Evolutionary conservation across 108 stramenopile genomes (phyloP), one percentile per base, ranked within the genome.

Genomic region (Fistulifera solaris): DNA sequence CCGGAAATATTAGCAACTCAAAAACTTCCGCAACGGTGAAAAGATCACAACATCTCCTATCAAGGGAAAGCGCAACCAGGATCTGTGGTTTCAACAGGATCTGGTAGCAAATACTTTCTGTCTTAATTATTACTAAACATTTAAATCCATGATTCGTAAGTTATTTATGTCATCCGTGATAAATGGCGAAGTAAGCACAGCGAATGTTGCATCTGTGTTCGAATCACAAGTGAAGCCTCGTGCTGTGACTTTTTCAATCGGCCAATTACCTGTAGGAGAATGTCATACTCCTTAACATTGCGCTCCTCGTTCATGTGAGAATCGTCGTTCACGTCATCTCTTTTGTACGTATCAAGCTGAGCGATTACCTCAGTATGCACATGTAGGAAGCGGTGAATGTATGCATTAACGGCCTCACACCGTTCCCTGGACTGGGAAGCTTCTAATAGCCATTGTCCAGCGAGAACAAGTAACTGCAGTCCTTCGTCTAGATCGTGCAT

Each of bases 21-120:
- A 66, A 35, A 75, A 55, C 40, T 93, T 87, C 81, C 59, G 72
- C 2, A 71, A 55, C 44, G 86, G 86, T 38, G 81, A 81, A 23
- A 72, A 81, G 66, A 89, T 93, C 48, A 88, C 91, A 40, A 93
- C 91, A 39, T 87, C 85, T 23, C 78, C 83, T 16, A 85, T 93
- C 11, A 42, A 23, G 72, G 68, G 58, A 82, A 82, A 41, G 90
- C 86, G 17, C 78, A 81, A 59, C 45, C 72, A 24, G 90, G 90
- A 8, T 59, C 55, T 21, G 59, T 86, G 12, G 83, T 92, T 3
- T 75, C 58, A 16, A 92, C 90, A 46, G 77, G 75, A 15, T 83
- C 84, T 24, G 90, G 90, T 46, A 87, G 85, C 54, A 73, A 82
- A 52, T 92, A 92, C 68, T 60, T 67, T 48, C 76, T 92, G 42